These are phyloP conservation scores for Tetrapisispora taiwanensis DNA, from an alignment of 805 yeast genomes.

Conservation along the genomic window DNA sequence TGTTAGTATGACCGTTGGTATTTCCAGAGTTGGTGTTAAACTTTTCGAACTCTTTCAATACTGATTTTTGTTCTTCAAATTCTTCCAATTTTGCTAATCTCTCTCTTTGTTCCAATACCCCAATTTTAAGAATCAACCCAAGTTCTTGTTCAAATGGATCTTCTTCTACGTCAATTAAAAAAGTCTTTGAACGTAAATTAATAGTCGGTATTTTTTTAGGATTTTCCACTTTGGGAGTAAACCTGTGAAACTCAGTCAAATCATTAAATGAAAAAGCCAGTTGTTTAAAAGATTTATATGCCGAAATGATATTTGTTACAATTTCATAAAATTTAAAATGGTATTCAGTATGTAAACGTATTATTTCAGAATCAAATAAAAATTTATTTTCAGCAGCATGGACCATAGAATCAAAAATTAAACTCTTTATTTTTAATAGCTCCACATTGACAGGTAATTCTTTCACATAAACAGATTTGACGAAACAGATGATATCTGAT, in stretches of 20 bases:
- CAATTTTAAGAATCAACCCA: slow-evolving; percentile 47
- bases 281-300: slow-evolving; percentile 40
- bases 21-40: neutral
- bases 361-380: slow-evolving; percentile 9
- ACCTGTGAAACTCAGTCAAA: slow-evolving; percentile 18
- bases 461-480: slow-evolving; percentile 24
- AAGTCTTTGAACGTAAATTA: slow-evolving; percentile 31
- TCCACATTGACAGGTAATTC: slow-evolving; percentile 14
- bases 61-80: slow-evolving; percentile 16
- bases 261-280: slow-evolving; percentile 35
- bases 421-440: slow-evolving; percentile 11
- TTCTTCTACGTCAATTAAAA: slow-evolving; percentile 45
- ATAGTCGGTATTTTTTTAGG: slow-evolving; percentile 34
- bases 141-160: slow-evolving; percentile 58
- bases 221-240: slow-evolving; percentile 21
- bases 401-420: slow-evolving; percentile 8
- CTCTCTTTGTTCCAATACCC: slow-evolving; percentile 45
- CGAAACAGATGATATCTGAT: slow-evolving; percentile 11
- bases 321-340: slow-evolving; percentile 37
- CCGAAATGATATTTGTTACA: slow-evolving; percentile 40
- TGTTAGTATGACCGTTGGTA: neutral
- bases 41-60: neutral
- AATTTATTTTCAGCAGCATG: slow-evolving; percentile 2
- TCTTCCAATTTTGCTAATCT: slow-evolving; percentile 34
- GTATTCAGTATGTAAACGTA: slow-evolving; percentile 26